phyloP scores from a whole-genome alignment of 2,329 filamentous ascomycete species.

The Fusarium armeniacum region DNA sequence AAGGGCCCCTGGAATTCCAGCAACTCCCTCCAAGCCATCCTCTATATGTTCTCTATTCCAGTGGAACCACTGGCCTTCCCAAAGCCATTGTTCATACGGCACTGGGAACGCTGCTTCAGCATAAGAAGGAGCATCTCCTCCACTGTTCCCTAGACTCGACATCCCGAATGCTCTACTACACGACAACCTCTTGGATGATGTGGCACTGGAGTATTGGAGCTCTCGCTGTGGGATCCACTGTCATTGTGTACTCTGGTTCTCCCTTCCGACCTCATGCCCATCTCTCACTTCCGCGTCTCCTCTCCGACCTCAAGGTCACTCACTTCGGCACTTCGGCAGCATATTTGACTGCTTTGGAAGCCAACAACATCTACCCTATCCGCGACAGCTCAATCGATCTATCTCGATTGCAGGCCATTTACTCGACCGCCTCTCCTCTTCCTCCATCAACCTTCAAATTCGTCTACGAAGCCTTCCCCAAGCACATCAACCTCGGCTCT shows the following conservation, averaged over 20 bases:
- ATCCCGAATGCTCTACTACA: slow-evolving; percentile 91
- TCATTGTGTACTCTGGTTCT: slow-evolving; percentile 92
- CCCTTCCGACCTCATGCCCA: slow-evolving; percentile 86
- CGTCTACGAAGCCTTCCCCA: slow-evolving; percentile 86
- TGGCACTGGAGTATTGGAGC: slow-evolving; percentile 97
- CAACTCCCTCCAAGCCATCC: slow-evolving; percentile 88
- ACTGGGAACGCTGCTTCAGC: slow-evolving; percentile 90
- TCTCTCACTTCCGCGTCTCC: slow-evolving; percentile 84
- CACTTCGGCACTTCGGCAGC: slow-evolving; percentile 97
- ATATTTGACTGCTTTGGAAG: slow-evolving; percentile 91
- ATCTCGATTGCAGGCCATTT: slow-evolving; percentile 81
- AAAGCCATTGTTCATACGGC: slow-evolving; percentile 97
- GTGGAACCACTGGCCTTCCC: slow-evolving; percentile 86
- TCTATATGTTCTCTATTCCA: slow-evolving; percentile 93
- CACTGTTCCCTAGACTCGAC: slow-evolving; percentile 83
- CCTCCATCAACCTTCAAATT: slow-evolving; percentile 94
- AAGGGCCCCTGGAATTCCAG: slow-evolving; percentile 73
- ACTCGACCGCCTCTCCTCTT: slow-evolving; percentile 92
- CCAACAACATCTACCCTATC: slow-evolving; percentile 74
- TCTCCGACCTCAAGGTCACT: slow-evolving; percentile 84
- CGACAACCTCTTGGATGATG: slow-evolving; percentile 99
- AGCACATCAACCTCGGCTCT: slow-evolving; percentile 85
- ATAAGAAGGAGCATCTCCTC: slow-evolving; percentile 95
- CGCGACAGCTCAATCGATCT: slow-evolving; percentile 69
- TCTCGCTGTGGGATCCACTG: slow-evolving; percentile 83